A percentile compares a stretch with the other conserved stretches of the same genome.
These are phyloP conservation scores for Tylopilus vinaceipallidus DNA, from an alignment of 768 basidiomycete species.

Conservation along the genomic window DNA sequence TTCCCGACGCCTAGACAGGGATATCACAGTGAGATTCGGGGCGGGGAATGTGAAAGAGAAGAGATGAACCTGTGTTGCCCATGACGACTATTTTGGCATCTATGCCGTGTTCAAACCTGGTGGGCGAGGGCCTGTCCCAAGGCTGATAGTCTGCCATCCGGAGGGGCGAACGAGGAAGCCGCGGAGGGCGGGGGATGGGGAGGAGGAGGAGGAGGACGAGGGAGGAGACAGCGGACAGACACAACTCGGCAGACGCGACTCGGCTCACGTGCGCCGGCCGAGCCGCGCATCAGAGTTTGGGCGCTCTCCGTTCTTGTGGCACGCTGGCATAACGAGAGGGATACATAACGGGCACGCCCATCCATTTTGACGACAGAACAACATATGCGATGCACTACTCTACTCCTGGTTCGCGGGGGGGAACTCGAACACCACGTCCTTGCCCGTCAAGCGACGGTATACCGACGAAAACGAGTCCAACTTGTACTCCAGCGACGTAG, in stretches of 20 bases:
- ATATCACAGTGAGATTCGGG: conserved; percentile 19
- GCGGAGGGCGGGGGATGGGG: conserved; percentile 44
- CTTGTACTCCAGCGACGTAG: conserved; percentile 99
- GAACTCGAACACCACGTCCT: conserved; percentile 95
- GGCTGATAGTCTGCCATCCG: conserved; percentile 57
- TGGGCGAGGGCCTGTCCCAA: conserved; percentile 64
- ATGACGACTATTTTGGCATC: conserved; percentile 96
- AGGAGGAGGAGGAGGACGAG: conserved; percentile 37
- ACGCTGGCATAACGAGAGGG: conserved; percentile 8
- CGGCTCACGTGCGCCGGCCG: conserved; percentile 29
- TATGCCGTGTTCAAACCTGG: conserved; percentile 78
- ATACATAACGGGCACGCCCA: conserved; percentile 35
- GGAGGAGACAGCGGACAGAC: conserved; percentile 30
- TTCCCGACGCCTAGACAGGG: conserved; percentile 74
- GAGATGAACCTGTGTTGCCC: conserved; percentile 65
- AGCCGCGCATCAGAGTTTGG: no score
- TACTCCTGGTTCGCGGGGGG: conserved; percentile 74
- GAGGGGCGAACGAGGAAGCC: conserved; percentile 37
- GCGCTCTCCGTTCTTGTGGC: conserved; percentile 25
- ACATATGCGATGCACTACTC: conserved; percentile 35
- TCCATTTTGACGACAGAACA: conserved; percentile 35
- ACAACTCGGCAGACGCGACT: conserved; percentile 33
- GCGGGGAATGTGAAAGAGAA: conserved; percentile 11
- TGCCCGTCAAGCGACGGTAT: conserved; percentile 92
- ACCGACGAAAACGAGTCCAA: conserved; percentile 98